Evolutionary conservation across 768 basidiomycete genomes (phyloP), one percentile per base, ranked within the genome.

Genomic region (Mycena amicta): DNA sequence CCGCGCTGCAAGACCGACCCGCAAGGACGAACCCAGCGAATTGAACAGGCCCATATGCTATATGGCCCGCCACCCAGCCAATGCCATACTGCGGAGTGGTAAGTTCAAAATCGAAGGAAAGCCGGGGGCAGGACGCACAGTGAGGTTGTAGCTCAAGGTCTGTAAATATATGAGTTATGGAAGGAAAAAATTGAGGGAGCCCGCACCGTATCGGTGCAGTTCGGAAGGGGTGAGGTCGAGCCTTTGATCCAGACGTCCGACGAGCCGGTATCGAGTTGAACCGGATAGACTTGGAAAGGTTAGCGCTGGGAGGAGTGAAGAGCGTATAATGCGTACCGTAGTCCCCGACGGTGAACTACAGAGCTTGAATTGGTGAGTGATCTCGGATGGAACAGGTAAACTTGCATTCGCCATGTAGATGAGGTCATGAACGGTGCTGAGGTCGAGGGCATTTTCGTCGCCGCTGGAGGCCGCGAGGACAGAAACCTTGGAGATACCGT

Each of bases 221-320:
- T 78, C 27, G 86, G 83, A 59, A 86, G 68, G 15, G 84, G 79
- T 33, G 73, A 73, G 2, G 70, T 68, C 29, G 74, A 59, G 22
- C 81, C 80, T 60, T 82, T 74, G 52, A 90, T 79, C 86, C 91
- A 93, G 28, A 94, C 79, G 72, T 94, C 92, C 61, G 83, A 89
- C 11, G 91, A 93, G 60, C 92, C 92, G 1, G 91, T 92, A 72
- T 94, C 92, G 49, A 94, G 75, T 70, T 94, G 92, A 15, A 92
- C 83, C 50, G 80, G 74, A 70, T 88, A 90, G 16, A 78, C 91
- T 93, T 61, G 1, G 46, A 26, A 16, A 25, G 28, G 39, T 50
- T 63, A 51, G 59, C 61, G 55, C 29, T 56, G 61, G 52, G 41
- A 27, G 51, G 28, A 23, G 52, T 52, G 30, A 26, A 50, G 52